Evolutionary conservation across 768 basidiomycete genomes (phyloP), one percentile per base, ranked within the genome.

Genomic region (Infundibulicybe gibba): DNA sequence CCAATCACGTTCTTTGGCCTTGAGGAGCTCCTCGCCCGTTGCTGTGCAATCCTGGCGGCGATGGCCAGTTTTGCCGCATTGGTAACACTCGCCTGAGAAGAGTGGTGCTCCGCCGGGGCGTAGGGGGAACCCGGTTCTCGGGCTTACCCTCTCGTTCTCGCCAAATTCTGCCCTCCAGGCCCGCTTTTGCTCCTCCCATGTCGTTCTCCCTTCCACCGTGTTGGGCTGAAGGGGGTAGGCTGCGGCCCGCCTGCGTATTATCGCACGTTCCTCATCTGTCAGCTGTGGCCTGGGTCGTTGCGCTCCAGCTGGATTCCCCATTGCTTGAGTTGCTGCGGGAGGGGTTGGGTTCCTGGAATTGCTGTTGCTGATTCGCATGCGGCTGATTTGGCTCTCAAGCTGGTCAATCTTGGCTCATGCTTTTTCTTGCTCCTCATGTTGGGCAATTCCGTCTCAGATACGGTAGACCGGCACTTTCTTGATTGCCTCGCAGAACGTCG

Each of bases 81-180:
- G 32, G 20, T 37, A 54, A 16, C 49, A 51, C 15, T 54, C 46
- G 2, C 49, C 40, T 16, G 49, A 47, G 17, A 43, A 42, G 0
- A 43, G 30, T 17, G 44, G 45, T 3, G 32, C 41, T 17, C 44
- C 41, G n/a, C 53, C 53, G 6, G 47, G 50, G 10, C 42, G 30
- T 30, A 54, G 39, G 6, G 50, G 53, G 50, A 45, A 45, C 17
- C 44, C 44, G n/a, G 31, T 35, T 33, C 8, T 1, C 9, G 39
- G 14, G 38, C 11, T 10, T 15, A 34, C 33, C 15, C 33, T 34
- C 15, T 10, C 15, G 33, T 34, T 34, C 10, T 10, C 10, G 11
- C 33, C 33, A 34, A 34, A 34, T 34, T 34, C 11, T 10, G 33
- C 15, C 11, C 11, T 15, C 33, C 33, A 34, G 33, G 10, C 33